A percentile compares a stretch with the other conserved stretches of the same genome.
phyloP scores from a whole-genome alignment of 2,329 filamentous ascomycete species.

The Thielaviopsis euricoi region DNA sequence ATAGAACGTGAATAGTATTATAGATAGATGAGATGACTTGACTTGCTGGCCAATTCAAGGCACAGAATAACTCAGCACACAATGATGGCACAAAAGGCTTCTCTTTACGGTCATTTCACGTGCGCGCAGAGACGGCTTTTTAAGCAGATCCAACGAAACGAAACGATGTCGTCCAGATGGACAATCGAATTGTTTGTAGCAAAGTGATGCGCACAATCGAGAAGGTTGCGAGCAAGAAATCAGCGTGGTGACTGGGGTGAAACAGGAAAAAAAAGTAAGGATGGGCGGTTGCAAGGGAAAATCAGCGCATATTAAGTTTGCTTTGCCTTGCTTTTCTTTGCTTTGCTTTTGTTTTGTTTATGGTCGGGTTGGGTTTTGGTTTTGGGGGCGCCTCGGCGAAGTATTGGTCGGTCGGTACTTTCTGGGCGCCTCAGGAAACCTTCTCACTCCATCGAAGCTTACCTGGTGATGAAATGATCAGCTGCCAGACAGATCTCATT shows the following conservation, averaged over 20 bases:
- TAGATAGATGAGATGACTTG: too few species aligned
- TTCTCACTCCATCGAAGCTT: background rate
- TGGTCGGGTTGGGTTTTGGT: too few species aligned
- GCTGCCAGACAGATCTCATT: too few species aligned
- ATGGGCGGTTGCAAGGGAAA: background rate
- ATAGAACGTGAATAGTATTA: background rate
- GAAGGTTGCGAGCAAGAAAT: constrained; percentile 3
- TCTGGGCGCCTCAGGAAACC: background rate
- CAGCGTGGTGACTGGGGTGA: too few species aligned
- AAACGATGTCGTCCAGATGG: too few species aligned
- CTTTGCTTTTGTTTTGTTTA: too few species aligned
- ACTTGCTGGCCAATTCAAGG: background rate
- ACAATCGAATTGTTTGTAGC: too few species aligned
- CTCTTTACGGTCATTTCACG: background rate
- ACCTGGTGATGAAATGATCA: too few species aligned
- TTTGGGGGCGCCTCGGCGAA: too few species aligned
- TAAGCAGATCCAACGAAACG: background rate
- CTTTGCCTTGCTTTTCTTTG: too few species aligned
- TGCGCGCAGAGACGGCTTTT: background rate
- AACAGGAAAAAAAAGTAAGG: background rate
- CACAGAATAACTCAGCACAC: constrained; percentile 6
- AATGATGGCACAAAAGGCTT: background rate
- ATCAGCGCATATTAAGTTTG: background rate
- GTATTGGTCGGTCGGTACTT: background rate
- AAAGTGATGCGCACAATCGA: background rate